phyloP scores from a whole-genome alignment of 2,329 filamentous ascomycete genomes.

The Pseudogymnoascus sp. region DNA sequence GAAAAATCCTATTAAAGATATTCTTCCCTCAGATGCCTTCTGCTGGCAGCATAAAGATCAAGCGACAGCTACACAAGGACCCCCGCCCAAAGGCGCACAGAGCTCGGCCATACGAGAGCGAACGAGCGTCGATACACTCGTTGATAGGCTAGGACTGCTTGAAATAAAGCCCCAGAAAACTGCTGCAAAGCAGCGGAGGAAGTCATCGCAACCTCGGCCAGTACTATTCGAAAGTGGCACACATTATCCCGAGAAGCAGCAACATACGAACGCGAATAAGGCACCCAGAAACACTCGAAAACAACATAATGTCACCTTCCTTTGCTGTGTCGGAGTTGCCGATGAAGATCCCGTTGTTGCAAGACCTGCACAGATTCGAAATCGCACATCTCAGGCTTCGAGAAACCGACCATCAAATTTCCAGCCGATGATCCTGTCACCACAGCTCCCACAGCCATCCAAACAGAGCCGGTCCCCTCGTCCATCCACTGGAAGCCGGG shows the following conservation, averaged over 20 bases:
- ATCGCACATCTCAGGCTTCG: not conserved
- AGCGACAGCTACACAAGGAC: slow-evolving; percentile 41
- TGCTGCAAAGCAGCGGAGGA: slow-evolving; percentile 22
- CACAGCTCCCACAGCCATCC: not conserved
- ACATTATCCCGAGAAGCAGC: slow-evolving; percentile 22
- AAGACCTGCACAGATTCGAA: slow-evolving; percentile 2
- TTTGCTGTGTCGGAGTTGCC: slow-evolving; percentile 25
- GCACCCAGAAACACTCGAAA: not conserved
- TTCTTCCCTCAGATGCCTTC: slow-evolving; percentile 38
- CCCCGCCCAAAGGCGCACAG: slow-evolving; percentile 37
- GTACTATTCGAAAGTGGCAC: slow-evolving; percentile 16
- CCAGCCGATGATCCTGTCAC: not conserved
- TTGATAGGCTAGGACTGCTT: slow-evolving; percentile 69
- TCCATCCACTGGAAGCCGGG: not conserved
- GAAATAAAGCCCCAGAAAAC: slow-evolving; percentile 38
- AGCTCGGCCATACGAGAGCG: slow-evolving; percentile 51
- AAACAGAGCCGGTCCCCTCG: not conserved
- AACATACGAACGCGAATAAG: slow-evolving; percentile 12
- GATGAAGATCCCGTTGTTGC: slow-evolving; percentile 16
- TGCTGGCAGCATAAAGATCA: slow-evolving; percentile 97
- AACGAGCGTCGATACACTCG: slow-evolving; percentile 79
- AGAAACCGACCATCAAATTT: slow-evolving; percentile 14
- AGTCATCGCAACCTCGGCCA: slow-evolving; percentile 15
- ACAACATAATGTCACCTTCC: slow-evolving; percentile 12
- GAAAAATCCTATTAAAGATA: slow-evolving; percentile 18